Evolutionary conservation across 306 rosid species (phyloP), one percentile per base, ranked within the genome.

Genomic region (Cucumis melo): DNA sequence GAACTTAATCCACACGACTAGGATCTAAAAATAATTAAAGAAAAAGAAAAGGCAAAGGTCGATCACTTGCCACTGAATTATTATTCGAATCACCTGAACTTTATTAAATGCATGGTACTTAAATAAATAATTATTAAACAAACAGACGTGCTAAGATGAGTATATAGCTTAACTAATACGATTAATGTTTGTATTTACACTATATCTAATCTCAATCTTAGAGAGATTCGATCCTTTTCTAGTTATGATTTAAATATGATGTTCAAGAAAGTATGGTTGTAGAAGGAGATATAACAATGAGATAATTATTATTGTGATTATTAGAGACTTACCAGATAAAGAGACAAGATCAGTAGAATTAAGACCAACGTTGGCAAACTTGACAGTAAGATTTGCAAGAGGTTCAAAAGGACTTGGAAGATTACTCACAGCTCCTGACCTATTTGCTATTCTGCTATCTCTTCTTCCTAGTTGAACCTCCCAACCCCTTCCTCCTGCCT

Each of bases 401-500:
- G 79, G 77, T 58, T 78, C 92, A 27, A 81, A 58, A 61, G 97
- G 93, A 13, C 87, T 41, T 0, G 97, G 97, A 66, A 92, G 51
- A 15, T 84, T 73, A 17, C 68, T 75, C 15, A 81, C 87, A 42
- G 96, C 97, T 23, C 90, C 96, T 2, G 44, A 81, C 64, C 82
- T 91, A 79, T 90, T 92, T 1, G 97, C 97, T 0, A 78, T 81
- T 57, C 82, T 23, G 71, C 96, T 76, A 38, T 88, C 97, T 32
- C 89, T 87, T 85, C 97, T 90, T 34, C 97, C 97, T 34, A 90
- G 73, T 61, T 63, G 80, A 11, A 87, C 97, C 29, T 51, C 83
- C 97, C 96, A 92, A 32, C 93, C 74, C 58, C 87, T 88, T 14
- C 93, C 92, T 36, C 88, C 93, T 64, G 91, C 60, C 97, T 89